Evolutionary conservation across 2,329 filamentous ascomycete species (phyloP).

Genomic region (Pseudogymnoascus sp.): DNA sequence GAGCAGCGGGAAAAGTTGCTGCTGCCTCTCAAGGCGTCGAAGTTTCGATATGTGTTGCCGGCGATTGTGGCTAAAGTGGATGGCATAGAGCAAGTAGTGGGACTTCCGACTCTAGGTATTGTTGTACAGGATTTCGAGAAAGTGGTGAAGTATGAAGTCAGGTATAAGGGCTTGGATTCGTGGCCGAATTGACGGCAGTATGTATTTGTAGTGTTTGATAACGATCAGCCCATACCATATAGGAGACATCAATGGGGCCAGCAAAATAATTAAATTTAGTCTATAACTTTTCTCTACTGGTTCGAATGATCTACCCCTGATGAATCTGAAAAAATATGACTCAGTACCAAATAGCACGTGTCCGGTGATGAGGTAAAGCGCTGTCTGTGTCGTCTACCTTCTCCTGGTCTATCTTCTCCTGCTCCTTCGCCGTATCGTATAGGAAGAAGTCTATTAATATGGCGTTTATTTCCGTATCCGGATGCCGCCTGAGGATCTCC

Average conservation of each 20-base stretch:
- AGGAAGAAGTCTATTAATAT: slow-evolving; percentile 96
- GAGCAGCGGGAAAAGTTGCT: neutral
- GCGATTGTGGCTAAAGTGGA: slow-evolving; percentile 14
- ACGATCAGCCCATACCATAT: neutral
- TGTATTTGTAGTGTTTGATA: neutral
- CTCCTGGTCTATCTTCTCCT: slow-evolving; percentile 56
- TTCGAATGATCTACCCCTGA: neutral
- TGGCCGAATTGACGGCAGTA: neutral
- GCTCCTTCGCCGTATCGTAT: slow-evolving; percentile 87
- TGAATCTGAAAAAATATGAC: neutral
- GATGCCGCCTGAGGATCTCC: slow-evolving; percentile 68
- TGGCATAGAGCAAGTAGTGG: slow-evolving; percentile 16
- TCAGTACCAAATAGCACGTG: slow-evolving; percentile 90
- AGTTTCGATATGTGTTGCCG: slow-evolving; percentile 22
- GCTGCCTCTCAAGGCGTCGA: slow-evolving; percentile 13
- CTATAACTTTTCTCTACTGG: neutral
- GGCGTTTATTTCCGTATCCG: slow-evolving; percentile 68
- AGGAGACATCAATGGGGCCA: neutral
- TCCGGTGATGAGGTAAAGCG: slow-evolving; percentile 76
- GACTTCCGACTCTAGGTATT: slow-evolving; percentile 22
- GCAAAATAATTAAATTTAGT: slow-evolving; percentile 6
- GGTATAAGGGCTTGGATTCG: slow-evolving; percentile 22
- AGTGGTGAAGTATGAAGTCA: slow-evolving; percentile 17
- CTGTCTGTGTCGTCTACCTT: neutral
- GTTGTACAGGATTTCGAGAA: neutral